Conservation (phyloP, 1,284 basidiomycete genomes). For the Exsudoporus floridanus region DNA sequence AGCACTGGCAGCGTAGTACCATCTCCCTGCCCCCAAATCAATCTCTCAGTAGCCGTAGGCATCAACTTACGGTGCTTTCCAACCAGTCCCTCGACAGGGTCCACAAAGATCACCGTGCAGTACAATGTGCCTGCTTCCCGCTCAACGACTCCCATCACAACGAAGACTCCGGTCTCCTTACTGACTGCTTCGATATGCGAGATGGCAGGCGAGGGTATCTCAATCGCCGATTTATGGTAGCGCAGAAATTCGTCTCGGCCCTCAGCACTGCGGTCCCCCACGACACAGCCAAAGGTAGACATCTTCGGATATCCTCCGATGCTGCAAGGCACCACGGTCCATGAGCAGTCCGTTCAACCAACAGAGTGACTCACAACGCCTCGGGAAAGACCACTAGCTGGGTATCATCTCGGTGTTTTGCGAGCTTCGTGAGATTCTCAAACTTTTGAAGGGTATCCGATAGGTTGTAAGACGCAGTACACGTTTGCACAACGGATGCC, state of each 20-base stretch:
- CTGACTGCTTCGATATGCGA: slow-evolving; percentile 52
- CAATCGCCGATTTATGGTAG: slow-evolving; percentile 57
- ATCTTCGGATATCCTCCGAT: slow-evolving; percentile 69
- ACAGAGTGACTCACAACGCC: slow-evolving; percentile 53
- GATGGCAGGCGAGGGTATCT: slow-evolving; percentile 53
- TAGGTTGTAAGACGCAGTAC: slow-evolving; percentile 54
- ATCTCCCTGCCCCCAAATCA: slow-evolving; percentile 69
- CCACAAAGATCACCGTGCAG: slow-evolving; percentile 68
- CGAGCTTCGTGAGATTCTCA: slow-evolving; percentile 48
- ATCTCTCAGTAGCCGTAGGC: slow-evolving; percentile 67
- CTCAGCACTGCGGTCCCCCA: slow-evolving; percentile 51
- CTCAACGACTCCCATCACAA: slow-evolving; percentile 72
- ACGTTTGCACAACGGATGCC: slow-evolving; percentile 58
- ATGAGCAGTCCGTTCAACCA: neutral
- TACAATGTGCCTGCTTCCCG: slow-evolving; percentile 65
- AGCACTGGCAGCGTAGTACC: slow-evolving; percentile 50
- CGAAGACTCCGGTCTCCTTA: slow-evolving; percentile 51
- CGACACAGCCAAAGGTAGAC: slow-evolving; percentile 56
- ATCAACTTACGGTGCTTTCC: slow-evolving; percentile 72
- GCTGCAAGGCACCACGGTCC: slow-evolving; percentile 33
- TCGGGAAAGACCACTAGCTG: slow-evolving; percentile 72
- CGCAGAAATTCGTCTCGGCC: slow-evolving; percentile 63
- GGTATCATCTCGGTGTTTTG: slow-evolving; percentile 50
- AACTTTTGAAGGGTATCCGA: slow-evolving; percentile 57
- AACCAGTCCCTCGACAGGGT: slow-evolving; percentile 55